Conservation (phyloP, 257 asterid genomes). For the Penstemon newberryi region DNA sequence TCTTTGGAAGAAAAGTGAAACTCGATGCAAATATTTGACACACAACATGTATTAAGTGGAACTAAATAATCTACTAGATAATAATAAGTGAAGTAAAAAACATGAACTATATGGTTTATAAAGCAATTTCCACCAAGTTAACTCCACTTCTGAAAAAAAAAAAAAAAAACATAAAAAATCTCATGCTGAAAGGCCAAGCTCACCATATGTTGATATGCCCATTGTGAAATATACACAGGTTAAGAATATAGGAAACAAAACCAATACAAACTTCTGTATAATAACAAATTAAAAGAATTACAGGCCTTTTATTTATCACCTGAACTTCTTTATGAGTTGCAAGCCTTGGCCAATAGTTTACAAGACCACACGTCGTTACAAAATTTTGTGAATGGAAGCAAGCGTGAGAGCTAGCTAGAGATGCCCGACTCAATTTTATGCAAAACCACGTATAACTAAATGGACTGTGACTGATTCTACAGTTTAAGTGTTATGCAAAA, state of each 20-base stretch:
- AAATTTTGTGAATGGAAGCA: constrained; percentile 36
- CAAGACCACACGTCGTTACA: constrained; percentile 30
- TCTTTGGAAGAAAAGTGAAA: too few relatives aligned
- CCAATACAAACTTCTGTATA: background rate
- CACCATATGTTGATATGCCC: background rate
- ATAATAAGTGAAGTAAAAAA: too few relatives aligned
- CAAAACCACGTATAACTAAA: constrained; percentile 6
- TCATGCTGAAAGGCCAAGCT: background rate
- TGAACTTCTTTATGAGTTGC: constrained; percentile 8
- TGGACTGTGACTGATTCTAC: constrained; percentile 29
- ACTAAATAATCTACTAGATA: background rate
- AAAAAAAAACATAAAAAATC: background rate
- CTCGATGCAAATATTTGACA: too few relatives aligned
- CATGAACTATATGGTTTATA: too few relatives aligned
- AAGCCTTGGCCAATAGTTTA: constrained; percentile 14
- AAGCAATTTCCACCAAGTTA: too few relatives aligned
- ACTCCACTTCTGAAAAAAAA: too few relatives aligned
- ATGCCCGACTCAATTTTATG: constrained; percentile 31
- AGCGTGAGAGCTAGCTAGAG: constrained; percentile 22
- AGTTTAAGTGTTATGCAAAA: constrained; percentile 5
- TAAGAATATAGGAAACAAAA: background rate
- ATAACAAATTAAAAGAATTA: background rate
- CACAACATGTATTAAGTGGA: background rate
- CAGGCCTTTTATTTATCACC: constrained; percentile 25
- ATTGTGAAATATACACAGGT: background rate